A percentile compares a stretch with the other conserved stretches of the same genome.
These are phyloP conservation scores for Zoysia japonica DNA, from an alignment of 176 grass and related monocot species.

Conservation along the genomic window DNA sequence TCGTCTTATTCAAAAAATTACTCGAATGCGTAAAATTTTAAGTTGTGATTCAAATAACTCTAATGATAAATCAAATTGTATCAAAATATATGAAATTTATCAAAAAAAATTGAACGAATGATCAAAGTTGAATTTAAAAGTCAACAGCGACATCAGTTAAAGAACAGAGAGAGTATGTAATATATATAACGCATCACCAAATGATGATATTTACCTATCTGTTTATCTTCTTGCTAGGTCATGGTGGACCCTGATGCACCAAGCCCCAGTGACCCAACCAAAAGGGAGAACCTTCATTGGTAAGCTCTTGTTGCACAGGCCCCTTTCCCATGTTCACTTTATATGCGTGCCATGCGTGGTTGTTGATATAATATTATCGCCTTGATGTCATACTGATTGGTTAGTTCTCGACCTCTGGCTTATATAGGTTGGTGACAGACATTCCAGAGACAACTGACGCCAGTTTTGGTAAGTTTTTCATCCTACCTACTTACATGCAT, in stretches of 20 bases:
- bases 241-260: conserved; percentile 98
- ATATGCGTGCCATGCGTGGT: conserved; percentile 30
- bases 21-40: too few relatives aligned
- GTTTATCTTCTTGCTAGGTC: conserved; percentile 62
- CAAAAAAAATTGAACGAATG: too few relatives aligned
- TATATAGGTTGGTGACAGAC: conserved; percentile 97
- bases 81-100: too few relatives aligned
- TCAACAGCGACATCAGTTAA: too few relatives aligned
- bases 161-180: too few relatives aligned
- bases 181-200: too few relatives aligned
- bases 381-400: conserved; percentile 39
- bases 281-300: conserved; percentile 96
- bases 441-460: conserved; percentile 89
- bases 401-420: conserved; percentile 33
- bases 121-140: too few relatives aligned
- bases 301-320: conserved; percentile 44
- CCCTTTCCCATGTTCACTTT: conserved; percentile 33
- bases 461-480: conserved; percentile 72
- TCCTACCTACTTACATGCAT: not conserved
- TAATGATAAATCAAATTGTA: too few relatives aligned
- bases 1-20: too few relatives aligned
- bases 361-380: conserved; percentile 36
- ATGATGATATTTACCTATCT: not conserved
- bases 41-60: too few relatives aligned
- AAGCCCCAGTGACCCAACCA: conserved; percentile 88